Conservation (phyloP, 2,329 filamentous ascomycete species). For the Fusarium pseudograminearum region DNA sequence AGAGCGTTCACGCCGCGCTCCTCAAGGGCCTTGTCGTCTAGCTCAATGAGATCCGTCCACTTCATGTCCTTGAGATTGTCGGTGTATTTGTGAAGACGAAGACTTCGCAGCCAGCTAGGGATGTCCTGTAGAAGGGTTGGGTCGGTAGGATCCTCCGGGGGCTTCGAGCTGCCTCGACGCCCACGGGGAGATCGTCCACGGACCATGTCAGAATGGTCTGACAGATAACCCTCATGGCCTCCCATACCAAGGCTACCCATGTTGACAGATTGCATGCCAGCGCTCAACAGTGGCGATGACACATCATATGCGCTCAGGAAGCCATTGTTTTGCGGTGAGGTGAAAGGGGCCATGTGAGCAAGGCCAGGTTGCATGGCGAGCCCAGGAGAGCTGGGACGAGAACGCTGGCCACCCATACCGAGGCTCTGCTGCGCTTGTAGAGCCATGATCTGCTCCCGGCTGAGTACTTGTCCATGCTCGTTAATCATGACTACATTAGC, state of each 20-base stretch:
- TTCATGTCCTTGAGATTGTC: conserved; percentile 98
- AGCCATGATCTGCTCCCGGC: conserved; percentile 84
- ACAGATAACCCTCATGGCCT: conserved; percentile 86
- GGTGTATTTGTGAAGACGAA: conserved; percentile 98
- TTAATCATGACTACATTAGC: conserved; percentile 94
- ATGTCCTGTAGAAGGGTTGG: conserved; percentile 92
- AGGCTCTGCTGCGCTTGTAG: conserved; percentile 77
- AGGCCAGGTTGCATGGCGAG: conserved; percentile 80
- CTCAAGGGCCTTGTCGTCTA: conserved; percentile 94
- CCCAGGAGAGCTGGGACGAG: conserved; percentile 89
- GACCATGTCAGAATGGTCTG: conserved; percentile 91
- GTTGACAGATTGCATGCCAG: conserved; percentile 76
- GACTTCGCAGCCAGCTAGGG: conserved; percentile 92
- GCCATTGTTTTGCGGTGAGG: conserved; percentile 92
- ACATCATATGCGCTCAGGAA: conserved; percentile 91
- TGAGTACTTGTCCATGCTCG: conserved; percentile 89
- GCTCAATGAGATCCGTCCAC: conserved; percentile 91
- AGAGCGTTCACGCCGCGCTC: conserved; percentile 94
- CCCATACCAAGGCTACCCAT: conserved; percentile 78
- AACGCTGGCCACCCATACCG: conserved; percentile 76
- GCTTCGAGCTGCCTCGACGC: conserved; percentile 93
- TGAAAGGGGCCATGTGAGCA: conserved; percentile 75
- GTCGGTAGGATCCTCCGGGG: conserved; percentile 96
- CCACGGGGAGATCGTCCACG: conserved; percentile 93
- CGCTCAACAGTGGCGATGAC: conserved; percentile 75